Conservation (phyloP, 345 rosid species). For the Eutrema yunnanense region DNA sequence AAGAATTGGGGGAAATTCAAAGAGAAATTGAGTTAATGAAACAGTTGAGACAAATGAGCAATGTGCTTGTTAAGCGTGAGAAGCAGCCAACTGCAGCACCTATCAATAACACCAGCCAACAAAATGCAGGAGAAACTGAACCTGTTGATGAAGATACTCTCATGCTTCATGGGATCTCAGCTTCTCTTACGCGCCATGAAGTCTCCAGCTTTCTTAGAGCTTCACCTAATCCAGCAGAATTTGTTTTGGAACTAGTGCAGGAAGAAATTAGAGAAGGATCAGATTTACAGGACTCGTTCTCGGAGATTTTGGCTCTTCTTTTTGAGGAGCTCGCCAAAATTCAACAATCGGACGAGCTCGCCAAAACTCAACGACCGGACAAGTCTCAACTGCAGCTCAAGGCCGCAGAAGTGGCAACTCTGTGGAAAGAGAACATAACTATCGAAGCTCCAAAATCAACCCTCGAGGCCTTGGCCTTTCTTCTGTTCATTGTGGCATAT, state of each 20-base stretch:
- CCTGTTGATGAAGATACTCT: neutral
- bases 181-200: neutral
- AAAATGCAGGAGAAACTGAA: slow-evolving; percentile 4
- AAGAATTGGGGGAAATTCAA: neutral
- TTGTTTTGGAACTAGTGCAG: slow-evolving; percentile 6
- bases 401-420: slow-evolving; percentile 11
- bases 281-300: neutral
- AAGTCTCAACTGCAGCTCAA: slow-evolving; percentile 1
- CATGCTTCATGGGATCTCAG: no score
- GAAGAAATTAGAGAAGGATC: neutral
- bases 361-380: neutral
- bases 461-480: slow-evolving; percentile 19
- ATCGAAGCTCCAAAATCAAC: slow-evolving; percentile 12
- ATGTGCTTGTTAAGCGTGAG: neutral
- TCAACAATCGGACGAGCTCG: no score
- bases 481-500: slow-evolving; percentile 18
- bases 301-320: neutral
- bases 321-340: slow-evolving; percentile 18
- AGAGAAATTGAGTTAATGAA: neutral
- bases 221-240: slow-evolving; percentile 13
- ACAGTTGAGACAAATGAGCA: slow-evolving; percentile 4
- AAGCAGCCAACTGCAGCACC: neutral
- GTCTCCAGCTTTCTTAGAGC: neutral
- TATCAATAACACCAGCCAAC: neutral
- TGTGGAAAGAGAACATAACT: slow-evolving; percentile 12